A percentile compares a stretch with the other conserved stretches of the same genome.
phyloP scores from a whole-genome alignment of 108 stramenopile genomes.

The Stephanodiscus minutulus region DNA sequence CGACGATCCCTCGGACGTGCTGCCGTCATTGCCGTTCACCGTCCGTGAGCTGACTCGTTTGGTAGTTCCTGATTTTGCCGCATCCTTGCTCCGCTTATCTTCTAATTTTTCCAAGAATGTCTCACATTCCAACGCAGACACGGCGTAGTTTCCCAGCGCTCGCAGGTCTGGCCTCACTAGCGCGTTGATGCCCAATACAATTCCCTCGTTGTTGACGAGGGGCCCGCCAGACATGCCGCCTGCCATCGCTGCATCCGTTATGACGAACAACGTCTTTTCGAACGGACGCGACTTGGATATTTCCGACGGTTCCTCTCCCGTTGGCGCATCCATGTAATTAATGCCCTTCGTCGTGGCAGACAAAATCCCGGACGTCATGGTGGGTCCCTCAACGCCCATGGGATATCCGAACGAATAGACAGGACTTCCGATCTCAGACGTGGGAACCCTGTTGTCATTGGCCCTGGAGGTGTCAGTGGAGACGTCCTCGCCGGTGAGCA shows the following conservation, averaged over 20 bases:
- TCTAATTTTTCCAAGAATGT: constrained; percentile 48
- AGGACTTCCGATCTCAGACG: constrained; percentile 46
- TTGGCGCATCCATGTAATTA: constrained; percentile 41
- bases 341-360: constrained; percentile 58
- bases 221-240: constrained; percentile 63
- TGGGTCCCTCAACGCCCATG: constrained; percentile 53
- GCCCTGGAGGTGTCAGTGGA: constrained; percentile 21
- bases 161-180: constrained; percentile 56
- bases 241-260: constrained; percentile 63
- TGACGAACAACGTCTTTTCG: constrained; percentile 44
- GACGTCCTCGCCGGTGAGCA: constrained; percentile 35
- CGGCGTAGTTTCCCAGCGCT: constrained; percentile 61
- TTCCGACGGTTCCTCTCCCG: constrained; percentile 33
- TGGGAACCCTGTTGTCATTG: constrained; percentile 2
- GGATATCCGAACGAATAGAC: constrained; percentile 60
- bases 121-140: constrained; percentile 48
- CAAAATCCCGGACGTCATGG: constrained; percentile 62
- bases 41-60: not conserved
- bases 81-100: constrained; percentile 14
- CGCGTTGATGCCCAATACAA: constrained; percentile 56
- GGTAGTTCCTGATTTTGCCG: not conserved
- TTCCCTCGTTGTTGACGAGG: constrained; percentile 43
- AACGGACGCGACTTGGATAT: constrained; percentile 44
- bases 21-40: constrained; percentile 8
- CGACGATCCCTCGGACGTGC: not conserved